Base-by-base conservation (phyloP, 805 yeast genomes). In the Candida ovalis region DNA sequence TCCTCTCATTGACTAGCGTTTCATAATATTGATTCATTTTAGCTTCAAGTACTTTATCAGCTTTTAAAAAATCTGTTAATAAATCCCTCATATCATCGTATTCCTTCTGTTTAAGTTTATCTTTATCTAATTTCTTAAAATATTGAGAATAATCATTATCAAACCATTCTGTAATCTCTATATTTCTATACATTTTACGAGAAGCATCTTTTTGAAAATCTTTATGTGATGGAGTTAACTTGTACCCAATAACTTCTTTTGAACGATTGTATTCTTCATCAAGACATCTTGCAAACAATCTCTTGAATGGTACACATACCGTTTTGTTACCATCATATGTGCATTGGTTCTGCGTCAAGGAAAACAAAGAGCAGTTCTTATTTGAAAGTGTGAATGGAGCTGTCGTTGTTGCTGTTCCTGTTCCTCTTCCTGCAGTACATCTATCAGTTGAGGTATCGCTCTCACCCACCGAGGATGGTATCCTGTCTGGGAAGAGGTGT, bases 311-410 rank as follows among this genome's bases (percentile, higher is more conserved):
- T 2, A 68, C 55, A 57, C 82, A 78, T 8, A 67, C 61, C 35
- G 73, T 67, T 21, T 68, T 60, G n/a, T 65, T 64, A 1, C 73
- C 75, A 45, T 70, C 69, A 50, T 68, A 73, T 6, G 76, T 67
- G 55, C 82, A 78, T 50, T 76, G 77, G 56, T 66, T 66, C 56
- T 78, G 82, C 0, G 71, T 65, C 19, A 77, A 53, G 13, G 75
- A 64, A 51, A 67, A 69, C 7, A 76, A 58, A 18, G 53, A 38
- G 44, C 69, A 65, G 41, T 57, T 49, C 8, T 55, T 51, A 18
- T 43, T 30, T 22, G 33, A 42, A 15, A 53, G 44, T 18, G 38
- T 47, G 17, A 42, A 42, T 17, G 46, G 46, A 4, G 43, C 41
- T 7, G 24, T 13, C 10, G 10, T 17, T 33, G 37, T n/a, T 12